Evolutionary conservation across 495 filamentous ascomycete genomes (phyloP), one percentile per base, ranked within the genome.

Genomic region (Lasiosphaeria hispida): DNA sequence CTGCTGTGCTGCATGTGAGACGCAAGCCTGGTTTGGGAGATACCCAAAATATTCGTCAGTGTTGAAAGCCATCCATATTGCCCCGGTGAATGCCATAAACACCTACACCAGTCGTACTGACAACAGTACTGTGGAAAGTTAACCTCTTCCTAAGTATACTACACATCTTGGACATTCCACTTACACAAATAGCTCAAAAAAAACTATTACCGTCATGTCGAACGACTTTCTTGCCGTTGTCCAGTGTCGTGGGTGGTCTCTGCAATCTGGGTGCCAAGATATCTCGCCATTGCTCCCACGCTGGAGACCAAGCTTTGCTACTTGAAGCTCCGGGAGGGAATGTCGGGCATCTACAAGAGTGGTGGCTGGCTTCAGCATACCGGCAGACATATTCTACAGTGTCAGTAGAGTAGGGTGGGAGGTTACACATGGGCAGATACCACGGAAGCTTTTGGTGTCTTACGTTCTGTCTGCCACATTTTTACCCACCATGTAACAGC

Each of bases 231-330:
- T 61, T 1, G 43, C 14, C 11, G 56, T 4, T 6, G 57, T 39
- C 69, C 69, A 71, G 19, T 69, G 61, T 19, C 69, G 38, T 3
- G 69, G 69, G 48, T 71, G 69, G 34, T 58, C 55, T 9, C 44
- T 11, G 44, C 56, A 61, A 38, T 63, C 57, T 7, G 41, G 19
- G 14, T 33, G 43, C 63, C 63, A 71, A 10, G 48, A 48, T 8
- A 71, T 58, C 8, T 57, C 39, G 0, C 62, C 60, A 36, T 64
- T 52, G 4, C 35, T 40, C 9, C 37, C 39, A 18, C 68, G 48
- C 11, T 43, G 37, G 15, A 69, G 52, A 0, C 62, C 66, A 34
- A 48, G 57, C 4, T 43, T 18, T 6, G 48, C 49, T 2, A 61
- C 17, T n/a, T 53, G 17, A 2, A 34, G 38, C 10, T 52, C 34